phyloP scores from a whole-genome alignment of 2,329 filamentous ascomycete species.

The Tolypocladium inflatum region DNA sequence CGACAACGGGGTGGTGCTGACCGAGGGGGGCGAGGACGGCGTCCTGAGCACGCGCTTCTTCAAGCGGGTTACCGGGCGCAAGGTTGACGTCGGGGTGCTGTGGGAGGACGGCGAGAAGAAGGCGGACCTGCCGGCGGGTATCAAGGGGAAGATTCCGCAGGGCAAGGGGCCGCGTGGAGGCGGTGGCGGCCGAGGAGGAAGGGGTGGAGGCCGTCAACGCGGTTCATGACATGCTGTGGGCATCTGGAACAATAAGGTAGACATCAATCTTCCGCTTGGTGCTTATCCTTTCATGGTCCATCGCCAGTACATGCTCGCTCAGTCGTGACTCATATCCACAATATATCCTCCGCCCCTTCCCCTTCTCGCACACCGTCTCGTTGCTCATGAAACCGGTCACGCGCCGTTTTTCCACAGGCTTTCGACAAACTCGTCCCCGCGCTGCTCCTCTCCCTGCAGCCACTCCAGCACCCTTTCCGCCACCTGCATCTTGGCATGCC shows the following conservation, averaged over 20 bases:
- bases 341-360: neutral
- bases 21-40: conserved; percentile 48
- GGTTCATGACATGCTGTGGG: conserved; percentile 2
- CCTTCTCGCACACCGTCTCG: neutral
- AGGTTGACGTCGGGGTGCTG: conserved; percentile 51
- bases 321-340: neutral
- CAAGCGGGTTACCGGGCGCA: conserved; percentile 57
- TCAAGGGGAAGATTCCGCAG: conserved; percentile 38
- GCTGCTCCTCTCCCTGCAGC: conserved; percentile 17
- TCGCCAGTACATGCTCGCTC: neutral
- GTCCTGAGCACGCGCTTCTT: conserved; percentile 60
- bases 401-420: neutral
- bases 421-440: conserved; percentile 2
- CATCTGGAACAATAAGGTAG: neutral
- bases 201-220: conserved; percentile 19
- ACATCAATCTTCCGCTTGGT: neutral
- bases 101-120: conserved; percentile 61
- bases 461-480: conserved; percentile 28
- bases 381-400: neutral
- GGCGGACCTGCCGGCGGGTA: conserved; percentile 53
- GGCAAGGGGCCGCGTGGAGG: conserved; percentile 37
- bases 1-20: conserved; percentile 68
- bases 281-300: neutral
- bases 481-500: conserved; percentile 25
- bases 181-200: conserved; percentile 24